Percentiles rank a stretch among this genome's conserved stretches.
These are phyloP conservation scores for Neoconidiobolus thromboides DNA, from an alignment of 371 early-diverging fungal species.

Conservation along the genomic window DNA sequence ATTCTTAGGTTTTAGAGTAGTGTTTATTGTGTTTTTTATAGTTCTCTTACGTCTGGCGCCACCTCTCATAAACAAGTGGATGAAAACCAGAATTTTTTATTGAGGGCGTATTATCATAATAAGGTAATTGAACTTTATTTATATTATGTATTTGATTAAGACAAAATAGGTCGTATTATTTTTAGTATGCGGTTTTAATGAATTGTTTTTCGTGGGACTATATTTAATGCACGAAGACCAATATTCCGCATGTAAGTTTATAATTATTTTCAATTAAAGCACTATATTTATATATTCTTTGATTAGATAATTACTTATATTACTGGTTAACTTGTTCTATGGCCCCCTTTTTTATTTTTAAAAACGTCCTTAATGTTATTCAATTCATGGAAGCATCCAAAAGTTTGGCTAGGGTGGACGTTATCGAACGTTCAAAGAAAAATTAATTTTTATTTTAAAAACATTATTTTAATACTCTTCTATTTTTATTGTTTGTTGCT, in stretches of 20 bases:
- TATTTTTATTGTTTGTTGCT: too few relatives aligned
- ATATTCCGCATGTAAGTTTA: not conserved
- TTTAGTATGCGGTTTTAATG: slow-evolving; percentile 75
- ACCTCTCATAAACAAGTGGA: slow-evolving; percentile 74
- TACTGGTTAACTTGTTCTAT: slow-evolving; percentile 21
- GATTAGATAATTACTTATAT: not conserved
- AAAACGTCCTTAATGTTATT: slow-evolving; percentile 78
- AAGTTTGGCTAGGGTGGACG: slow-evolving; percentile 52
- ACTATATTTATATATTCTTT: not conserved
- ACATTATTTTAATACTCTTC: not conserved
- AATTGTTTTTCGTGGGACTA: slow-evolving; percentile 67
- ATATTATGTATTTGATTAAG: not conserved
- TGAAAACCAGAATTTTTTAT: slow-evolving; percentile 41
- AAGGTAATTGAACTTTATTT: slow-evolving; percentile 24
- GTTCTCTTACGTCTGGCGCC: slow-evolving; percentile 67
- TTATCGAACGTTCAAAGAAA: slow-evolving; percentile 20
- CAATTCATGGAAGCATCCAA: slow-evolving; percentile 75
- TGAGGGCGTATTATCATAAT: slow-evolving; percentile 79
- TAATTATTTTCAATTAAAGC: not conserved
- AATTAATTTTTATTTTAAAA: not conserved
- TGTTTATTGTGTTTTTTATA: slow-evolving; percentile 10
- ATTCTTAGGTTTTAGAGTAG: not conserved
- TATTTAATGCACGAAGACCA: slow-evolving; percentile 29
- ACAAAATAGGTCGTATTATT: slow-evolving; percentile 53
- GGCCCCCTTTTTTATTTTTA: slow-evolving; percentile 60